These are phyloP conservation scores for Lactarius deliciosus DNA, from an alignment of 768 basidiomycete genomes.

Conservation along the genomic window DNA sequence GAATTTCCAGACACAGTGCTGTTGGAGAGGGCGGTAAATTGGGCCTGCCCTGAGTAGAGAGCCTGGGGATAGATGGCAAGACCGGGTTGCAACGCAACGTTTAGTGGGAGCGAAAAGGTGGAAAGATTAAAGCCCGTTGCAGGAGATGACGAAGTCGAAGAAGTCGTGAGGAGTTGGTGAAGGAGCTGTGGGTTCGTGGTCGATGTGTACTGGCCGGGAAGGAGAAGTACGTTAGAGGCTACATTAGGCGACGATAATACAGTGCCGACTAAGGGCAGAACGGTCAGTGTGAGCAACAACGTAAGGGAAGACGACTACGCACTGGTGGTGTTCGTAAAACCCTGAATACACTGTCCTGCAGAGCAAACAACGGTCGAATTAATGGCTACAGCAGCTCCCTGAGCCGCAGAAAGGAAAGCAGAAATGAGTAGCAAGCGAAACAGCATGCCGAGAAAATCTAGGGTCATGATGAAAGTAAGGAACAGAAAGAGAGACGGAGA, in stretches of 20 bases:
- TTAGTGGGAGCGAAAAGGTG: constrained; percentile 60
- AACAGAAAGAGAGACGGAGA: neutral
- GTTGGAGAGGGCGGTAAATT: constrained; percentile 58
- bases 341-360: constrained; percentile 88
- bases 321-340: constrained; percentile 69
- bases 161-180: constrained; percentile 62
- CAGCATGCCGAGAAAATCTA: constrained; percentile 16
- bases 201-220: constrained; percentile 75
- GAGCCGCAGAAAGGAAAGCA: neutral
- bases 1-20: constrained; percentile 44
- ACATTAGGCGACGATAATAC: constrained; percentile 56
- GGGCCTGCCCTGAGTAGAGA: constrained; percentile 63
- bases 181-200: constrained; percentile 72
- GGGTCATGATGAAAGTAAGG: constrained; percentile 15
- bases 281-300: constrained; percentile 2
- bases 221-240: constrained; percentile 56
- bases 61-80: constrained; percentile 61
- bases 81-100: constrained; percentile 64
- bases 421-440: constrained; percentile 18
- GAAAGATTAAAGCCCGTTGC: constrained; percentile 66
- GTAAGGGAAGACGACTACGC: constrained; percentile 39
- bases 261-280: constrained; percentile 58
- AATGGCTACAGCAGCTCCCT: constrained; percentile 5
- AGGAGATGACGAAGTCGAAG: constrained; percentile 56
- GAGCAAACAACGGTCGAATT: constrained; percentile 67